These are phyloP conservation scores for Hanseniaspora lindneri DNA, from an alignment of 805 yeast species.

Conservation along the genomic window DNA sequence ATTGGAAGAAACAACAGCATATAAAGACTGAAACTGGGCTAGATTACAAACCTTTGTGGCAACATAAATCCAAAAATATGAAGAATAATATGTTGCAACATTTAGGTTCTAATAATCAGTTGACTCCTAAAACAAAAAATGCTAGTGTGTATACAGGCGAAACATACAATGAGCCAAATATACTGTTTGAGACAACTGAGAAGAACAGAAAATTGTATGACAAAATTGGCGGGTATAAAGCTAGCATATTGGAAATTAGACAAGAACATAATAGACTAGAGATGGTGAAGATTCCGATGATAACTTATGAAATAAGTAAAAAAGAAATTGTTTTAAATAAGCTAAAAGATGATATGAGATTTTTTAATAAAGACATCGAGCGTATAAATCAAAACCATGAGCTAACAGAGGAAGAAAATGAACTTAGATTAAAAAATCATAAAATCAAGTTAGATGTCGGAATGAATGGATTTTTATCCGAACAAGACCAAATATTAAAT, in stretches of 20 bases:
- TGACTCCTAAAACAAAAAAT: background rate
- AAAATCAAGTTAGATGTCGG: conserved; percentile 22
- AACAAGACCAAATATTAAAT: conserved; percentile 16
- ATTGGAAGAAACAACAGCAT: conserved; percentile 5
- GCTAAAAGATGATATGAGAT: conserved; percentile 20
- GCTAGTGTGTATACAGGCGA: background rate
- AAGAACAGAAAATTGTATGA: conserved; percentile 26
- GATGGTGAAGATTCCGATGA: conserved; percentile 21
- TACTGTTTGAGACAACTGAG: conserved; percentile 27
- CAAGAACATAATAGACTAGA: conserved; percentile 21
- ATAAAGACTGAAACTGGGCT: background rate
- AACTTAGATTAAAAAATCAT: conserved; percentile 20
- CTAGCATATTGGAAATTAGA: conserved; percentile 25
- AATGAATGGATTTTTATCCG: conserved; percentile 20
- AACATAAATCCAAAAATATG: background rate
- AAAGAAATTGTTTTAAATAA: conserved; percentile 20
- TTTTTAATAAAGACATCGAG: conserved; percentile 20
- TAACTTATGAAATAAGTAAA: conserved; percentile 23
- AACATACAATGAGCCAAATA: conserved; percentile 26
- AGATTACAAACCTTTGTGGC: background rate
- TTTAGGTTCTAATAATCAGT: no score
- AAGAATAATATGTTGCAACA: background rate
- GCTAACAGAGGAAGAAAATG: conserved; percentile 18
- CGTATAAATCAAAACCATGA: conserved; percentile 21
- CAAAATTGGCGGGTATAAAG: conserved; percentile 24